Conservation (phyloP, 2,329 filamentous ascomycete genomes). For the Anisogramma anomala region DNA sequence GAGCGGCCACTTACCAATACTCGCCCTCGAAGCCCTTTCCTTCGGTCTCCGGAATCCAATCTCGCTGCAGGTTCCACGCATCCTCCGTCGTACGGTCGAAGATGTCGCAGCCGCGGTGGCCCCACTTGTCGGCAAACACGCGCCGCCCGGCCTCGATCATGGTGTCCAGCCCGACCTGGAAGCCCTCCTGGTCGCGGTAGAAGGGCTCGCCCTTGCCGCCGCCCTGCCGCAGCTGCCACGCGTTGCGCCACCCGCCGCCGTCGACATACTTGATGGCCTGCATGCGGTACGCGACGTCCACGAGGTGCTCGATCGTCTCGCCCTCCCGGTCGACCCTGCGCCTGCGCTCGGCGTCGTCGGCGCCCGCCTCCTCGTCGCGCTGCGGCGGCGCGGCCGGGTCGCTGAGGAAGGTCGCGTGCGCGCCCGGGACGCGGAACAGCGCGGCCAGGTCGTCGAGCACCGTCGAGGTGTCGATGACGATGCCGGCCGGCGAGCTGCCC, state of each 20-base stretch:
- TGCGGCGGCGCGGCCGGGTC: constrained; percentile 23
- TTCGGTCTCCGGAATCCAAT: constrained; percentile 22
- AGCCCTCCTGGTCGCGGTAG: constrained; percentile 36
- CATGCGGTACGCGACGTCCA: constrained; percentile 26
- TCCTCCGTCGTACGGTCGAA: constrained; percentile 24
- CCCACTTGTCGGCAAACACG: constrained; percentile 31
- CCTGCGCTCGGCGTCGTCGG: constrained; percentile 26
- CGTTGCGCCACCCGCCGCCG: constrained; percentile 33
- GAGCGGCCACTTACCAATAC: constrained; percentile 11
- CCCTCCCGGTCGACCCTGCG: constrained; percentile 18
- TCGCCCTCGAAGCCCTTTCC: constrained; percentile 15
- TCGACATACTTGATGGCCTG: constrained; percentile 31
- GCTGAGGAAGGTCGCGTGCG: constrained; percentile 23
- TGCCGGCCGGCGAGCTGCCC: constrained; percentile 26
- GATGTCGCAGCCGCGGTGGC: constrained; percentile 28
- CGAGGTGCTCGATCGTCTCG: constrained; percentile 22
- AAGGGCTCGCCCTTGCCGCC: constrained; percentile 43
- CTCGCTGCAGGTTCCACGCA: constrained; percentile 27
- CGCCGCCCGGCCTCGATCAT: constrained; percentile 33
- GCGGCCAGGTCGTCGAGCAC: constrained; percentile 32
- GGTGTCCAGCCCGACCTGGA: constrained; percentile 33
- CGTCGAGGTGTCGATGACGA: constrained; percentile 31
- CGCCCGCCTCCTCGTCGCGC: constrained; percentile 22
- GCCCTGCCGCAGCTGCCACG: constrained; percentile 40
- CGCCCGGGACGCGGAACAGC: constrained; percentile 29